Base-by-base conservation (phyloP, 305 asterid genomes). In the Fraxinus albicans region DNA sequence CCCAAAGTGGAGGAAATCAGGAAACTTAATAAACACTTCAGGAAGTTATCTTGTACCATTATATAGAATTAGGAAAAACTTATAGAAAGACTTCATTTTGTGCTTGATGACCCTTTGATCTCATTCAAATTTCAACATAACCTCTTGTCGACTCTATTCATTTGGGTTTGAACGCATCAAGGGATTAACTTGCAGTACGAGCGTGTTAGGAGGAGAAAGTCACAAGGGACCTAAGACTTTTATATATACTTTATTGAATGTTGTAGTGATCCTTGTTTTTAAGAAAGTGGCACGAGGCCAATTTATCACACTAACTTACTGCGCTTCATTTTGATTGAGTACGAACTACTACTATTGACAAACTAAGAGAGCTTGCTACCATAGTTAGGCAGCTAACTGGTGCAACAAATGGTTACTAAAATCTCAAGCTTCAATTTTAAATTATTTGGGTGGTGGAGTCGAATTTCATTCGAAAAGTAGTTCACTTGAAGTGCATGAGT, bases 1-100 rank as follows among this genome's bases (percentile, higher is more conserved):
- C 85, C 85, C 76, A 35, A 70, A 69, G 78, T 83, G 86, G 81
- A 38, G 44, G 44, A 7, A 38, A 38, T 38, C 9, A 60, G 79
- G 79, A 85, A 67, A 40, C 82, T 81, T 74, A 13, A 6, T 69
- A 13, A 69, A 69, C 36, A 10, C 75, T 29, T 69, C 13, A 69
- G 38, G 75, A 29, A 69, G 33, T 23, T 25, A 23, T 65, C 35
- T 63, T 65, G 34, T 23, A 13, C 60, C 60, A 50, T 50, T 50
- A 50, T 15, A 17, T 23, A 63, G 6, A 63, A 21, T 23, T 8
- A 3, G 33, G 31, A 9, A 23, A 21, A 63, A 63, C 10, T 23
- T 27, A 27, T 65, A 65, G 35, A 25, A 65, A 65, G 35, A 9
- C 35, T 65, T 65, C 76, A 70, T 70, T 10, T 27, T 29, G 15